phyloP scores from a whole-genome alignment of 2,329 filamentous ascomycete species.

The Phaeosphaeriaceae sp. region DNA sequence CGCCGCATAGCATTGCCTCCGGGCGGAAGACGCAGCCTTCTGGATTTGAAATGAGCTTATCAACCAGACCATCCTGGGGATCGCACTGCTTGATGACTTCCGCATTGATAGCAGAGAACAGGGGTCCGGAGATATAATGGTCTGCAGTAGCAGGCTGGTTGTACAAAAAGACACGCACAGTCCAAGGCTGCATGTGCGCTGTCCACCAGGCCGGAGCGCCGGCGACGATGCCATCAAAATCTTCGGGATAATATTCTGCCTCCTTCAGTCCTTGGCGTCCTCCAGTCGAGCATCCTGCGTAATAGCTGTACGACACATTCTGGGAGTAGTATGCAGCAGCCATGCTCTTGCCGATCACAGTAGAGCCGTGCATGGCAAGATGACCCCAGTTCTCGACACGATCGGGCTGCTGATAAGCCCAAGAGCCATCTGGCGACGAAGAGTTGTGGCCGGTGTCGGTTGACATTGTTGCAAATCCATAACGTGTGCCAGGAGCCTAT shows the following conservation, averaged over 20 bases:
- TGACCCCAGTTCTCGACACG: constrained; percentile 50
- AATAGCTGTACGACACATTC: constrained; percentile 59
- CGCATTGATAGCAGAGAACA: constrained; percentile 55
- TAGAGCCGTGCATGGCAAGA: constrained; percentile 55
- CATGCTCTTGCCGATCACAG: constrained; percentile 57
- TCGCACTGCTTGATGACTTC: constrained; percentile 60
- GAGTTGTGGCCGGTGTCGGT: constrained; percentile 57
- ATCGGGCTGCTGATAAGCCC: constrained; percentile 49
- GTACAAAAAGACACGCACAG: constrained; percentile 54
- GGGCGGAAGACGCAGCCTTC: constrained; percentile 53
- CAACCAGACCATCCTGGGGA: constrained; percentile 55
- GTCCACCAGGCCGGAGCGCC: constrained; percentile 62
- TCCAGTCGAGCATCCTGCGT: constrained; percentile 65
- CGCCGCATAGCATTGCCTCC: constrained; percentile 47
- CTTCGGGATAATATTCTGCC: constrained; percentile 60
- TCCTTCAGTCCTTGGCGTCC: constrained; percentile 65
- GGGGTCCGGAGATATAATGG: constrained; percentile 52
- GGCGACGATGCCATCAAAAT: constrained; percentile 66
- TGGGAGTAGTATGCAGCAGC: constrained; percentile 58
- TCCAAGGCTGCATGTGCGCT: constrained; percentile 54
- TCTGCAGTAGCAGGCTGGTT: constrained; percentile 56
- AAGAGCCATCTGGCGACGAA: constrained; percentile 39
- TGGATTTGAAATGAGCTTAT: constrained; percentile 57
- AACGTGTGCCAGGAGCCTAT: constrained; percentile 37
- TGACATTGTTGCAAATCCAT: constrained; percentile 54